Base-by-base conservation (phyloP, 2,329 filamentous ascomycete species). In the Periconia digitata region DNA sequence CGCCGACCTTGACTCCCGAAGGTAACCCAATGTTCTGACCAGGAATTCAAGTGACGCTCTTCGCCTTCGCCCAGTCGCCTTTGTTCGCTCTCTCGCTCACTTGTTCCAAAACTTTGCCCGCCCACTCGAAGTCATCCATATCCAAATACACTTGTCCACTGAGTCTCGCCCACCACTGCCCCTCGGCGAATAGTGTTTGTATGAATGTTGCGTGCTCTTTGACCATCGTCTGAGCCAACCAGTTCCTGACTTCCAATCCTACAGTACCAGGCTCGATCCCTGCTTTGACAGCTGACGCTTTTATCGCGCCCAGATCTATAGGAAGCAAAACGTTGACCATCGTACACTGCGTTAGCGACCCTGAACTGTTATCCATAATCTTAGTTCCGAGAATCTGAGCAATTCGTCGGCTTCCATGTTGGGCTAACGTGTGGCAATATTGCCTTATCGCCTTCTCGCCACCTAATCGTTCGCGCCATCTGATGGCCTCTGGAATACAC, bases 141-240 rank as follows among this genome's bases (percentile, higher is more conserved):
- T 90, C 89, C n/a, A 96, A 72, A 66, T 94, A 97, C 0, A 94
- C 80, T 76, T 96, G 91, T 13, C 83, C 89, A 64, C 87, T 91
- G 40, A 95, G 63, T 41, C 92, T 76, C 0, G 80, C 76, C 87
- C 87, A 96, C 66, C 85, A 81, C 44, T 77, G 77, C 0, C 79
- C 80, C 0, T 72, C 77, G 56, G 91, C 84, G 8, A 79, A 70
- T 48, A 84, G 83, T 2, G 88, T 64, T 1, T 85, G 78, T 43
- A 94, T 72, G 61, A 90, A 92, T 0, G 90, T 94, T 46, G 85
- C 78, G 80, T 85, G 92, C 20, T 80, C 70, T 15, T 77, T 74
- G 1, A 81, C 75, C 8, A 67, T 59, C 0, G 60, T 57, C 7
- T 60, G 65, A 56, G 51, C 73, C 66, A 71, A 70, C 75, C 62